A percentile compares a stretch with the other conserved stretches of the same genome.
phyloP scores from a whole-genome alignment of 208 protist species.

The Histomonas meleagridis region DNA sequence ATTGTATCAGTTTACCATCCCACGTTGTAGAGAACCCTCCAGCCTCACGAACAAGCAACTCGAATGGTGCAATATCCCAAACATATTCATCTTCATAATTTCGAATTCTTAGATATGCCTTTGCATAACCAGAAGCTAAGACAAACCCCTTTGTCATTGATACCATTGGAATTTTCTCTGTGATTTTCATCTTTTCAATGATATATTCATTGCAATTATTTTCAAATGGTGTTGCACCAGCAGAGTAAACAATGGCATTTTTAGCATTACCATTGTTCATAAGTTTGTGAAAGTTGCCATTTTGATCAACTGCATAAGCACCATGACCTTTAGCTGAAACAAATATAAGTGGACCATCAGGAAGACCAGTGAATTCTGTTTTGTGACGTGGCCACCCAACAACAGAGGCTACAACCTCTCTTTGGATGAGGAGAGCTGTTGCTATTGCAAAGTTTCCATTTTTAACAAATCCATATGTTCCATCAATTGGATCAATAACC shows the following conservation, averaged over 20 bases:
- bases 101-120: not conserved
- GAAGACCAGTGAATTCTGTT: not conserved
- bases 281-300: not conserved
- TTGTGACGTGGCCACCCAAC: not conserved
- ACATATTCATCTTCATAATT: not conserved
- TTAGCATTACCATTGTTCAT: not conserved
- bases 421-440: not conserved
- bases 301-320: not conserved
- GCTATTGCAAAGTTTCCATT: not conserved
- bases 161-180: not conserved
- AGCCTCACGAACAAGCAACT: not conserved
- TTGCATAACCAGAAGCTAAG: not conserved
- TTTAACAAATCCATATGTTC: not conserved
- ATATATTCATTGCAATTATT: not conserved
- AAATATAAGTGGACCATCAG: not conserved
- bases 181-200: not conserved
- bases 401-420: not conserved
- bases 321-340: not conserved
- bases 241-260: not conserved
- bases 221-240: not conserved
- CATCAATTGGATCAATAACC: slow-evolving; percentile 32
- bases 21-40: not conserved
- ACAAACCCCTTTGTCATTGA: slow-evolving; percentile 34
- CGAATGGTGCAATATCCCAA: slow-evolving; percentile 30
- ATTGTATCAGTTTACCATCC: not conserved